These are phyloP conservation scores for Antitrichia curtipendula DNA, from an alignment of 225 moss, liverwort and hornwort species.

Conservation along the genomic window DNA sequence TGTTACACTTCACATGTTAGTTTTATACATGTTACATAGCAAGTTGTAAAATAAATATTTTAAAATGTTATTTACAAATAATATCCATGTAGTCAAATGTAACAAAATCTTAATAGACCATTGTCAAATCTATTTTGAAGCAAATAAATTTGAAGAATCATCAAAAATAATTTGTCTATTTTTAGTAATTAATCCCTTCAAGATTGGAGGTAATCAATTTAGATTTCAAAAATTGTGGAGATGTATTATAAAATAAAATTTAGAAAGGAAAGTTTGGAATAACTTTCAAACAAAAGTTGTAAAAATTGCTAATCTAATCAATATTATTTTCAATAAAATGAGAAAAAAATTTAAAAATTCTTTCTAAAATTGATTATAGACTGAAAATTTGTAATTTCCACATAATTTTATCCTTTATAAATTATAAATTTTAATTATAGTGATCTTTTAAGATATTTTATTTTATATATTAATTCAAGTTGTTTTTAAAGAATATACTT, in stretches of 20 bases:
- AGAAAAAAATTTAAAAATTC: not conserved
- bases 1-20: too few relatives aligned
- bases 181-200: rapidly evolving
- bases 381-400: not conserved
- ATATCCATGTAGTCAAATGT: not conserved
- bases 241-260: not conserved
- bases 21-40: too few relatives aligned
- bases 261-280: not conserved
- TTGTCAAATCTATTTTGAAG: not conserved
- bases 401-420: too few relatives aligned
- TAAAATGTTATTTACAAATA: not conserved
- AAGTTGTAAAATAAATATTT: not conserved
- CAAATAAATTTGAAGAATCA: not conserved
- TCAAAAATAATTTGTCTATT: rapidly evolving
- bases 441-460: not conserved
- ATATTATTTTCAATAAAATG: not conserved
- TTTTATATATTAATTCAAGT: not conserved
- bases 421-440: rapidly evolving
- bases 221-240: not conserved
- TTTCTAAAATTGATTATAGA: not conserved
- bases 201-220: not conserved
- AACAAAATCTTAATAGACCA: too few relatives aligned
- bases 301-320: not conserved
- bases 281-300: not conserved
- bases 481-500: not conserved